phyloP scores from a whole-genome alignment of 164 flowering plant genomes.

The Umbellularia californica region DNA sequence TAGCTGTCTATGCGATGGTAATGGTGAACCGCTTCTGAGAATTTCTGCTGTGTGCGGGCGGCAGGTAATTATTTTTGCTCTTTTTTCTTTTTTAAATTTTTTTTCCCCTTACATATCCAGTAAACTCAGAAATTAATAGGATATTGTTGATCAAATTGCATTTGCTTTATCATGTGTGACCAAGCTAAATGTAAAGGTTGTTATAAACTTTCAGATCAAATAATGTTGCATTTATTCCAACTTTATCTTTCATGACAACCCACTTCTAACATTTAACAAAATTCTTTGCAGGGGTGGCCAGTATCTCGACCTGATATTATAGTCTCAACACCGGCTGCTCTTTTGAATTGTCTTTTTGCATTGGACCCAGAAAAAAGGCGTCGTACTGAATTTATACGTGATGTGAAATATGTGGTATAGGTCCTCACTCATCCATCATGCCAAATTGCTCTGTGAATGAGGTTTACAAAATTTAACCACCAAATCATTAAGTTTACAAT shows the following conservation, averaged over 20 bases:
- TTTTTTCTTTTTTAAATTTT: neutral
- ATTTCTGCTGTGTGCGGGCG: constrained; percentile 74
- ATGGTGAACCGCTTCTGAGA: constrained; percentile 65
- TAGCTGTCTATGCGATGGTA: constrained; percentile 40
- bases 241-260: neutral
- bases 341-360: constrained; percentile 64
- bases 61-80: constrained; percentile 43
- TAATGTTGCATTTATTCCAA: neutral
- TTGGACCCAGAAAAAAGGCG: constrained; percentile 59
- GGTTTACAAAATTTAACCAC: neutral
- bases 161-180: neutral
- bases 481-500: neutral
- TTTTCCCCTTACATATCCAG: neutral
- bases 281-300: constrained; percentile 84
- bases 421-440: no score
- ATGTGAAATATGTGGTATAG: constrained; percentile 82
- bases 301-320: constrained; percentile 59
- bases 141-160: neutral
- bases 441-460: no score
- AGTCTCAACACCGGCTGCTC: constrained; percentile 93
- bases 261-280: constrained; percentile 3
- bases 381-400: constrained; percentile 53
- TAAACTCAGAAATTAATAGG: neutral
- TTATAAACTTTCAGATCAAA: neutral
- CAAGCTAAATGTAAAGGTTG: neutral